Conservation (phyloP, 257 asterid genomes). For the Striga asiatica region DNA sequence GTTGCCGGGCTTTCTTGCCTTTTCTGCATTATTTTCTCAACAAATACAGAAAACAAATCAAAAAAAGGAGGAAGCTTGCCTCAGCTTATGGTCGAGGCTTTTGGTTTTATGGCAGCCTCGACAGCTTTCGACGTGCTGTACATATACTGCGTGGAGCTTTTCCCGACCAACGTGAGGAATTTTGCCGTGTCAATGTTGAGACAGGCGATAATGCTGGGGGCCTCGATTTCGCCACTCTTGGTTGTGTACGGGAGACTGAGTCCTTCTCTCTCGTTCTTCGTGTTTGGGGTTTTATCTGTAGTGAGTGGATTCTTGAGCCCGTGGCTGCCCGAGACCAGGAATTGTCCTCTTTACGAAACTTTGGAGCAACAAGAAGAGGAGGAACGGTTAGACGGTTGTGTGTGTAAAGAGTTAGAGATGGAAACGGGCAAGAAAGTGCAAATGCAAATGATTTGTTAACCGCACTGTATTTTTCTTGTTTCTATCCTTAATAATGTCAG, state of each 20-base stretch:
- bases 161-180: slow-evolving; percentile 40
- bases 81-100: slow-evolving; percentile 31
- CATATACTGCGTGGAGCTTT: slow-evolving; percentile 42
- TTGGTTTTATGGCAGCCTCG: slow-evolving; percentile 44
- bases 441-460: slow-evolving; percentile 9
- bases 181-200: slow-evolving; percentile 43
- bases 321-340: slow-evolving; percentile 47
- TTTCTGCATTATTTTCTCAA: slow-evolving; percentile 28
- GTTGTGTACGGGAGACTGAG: slow-evolving; percentile 36
- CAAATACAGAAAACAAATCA: not conserved
- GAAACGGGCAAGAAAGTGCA: slow-evolving; percentile 21
- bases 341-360: slow-evolving; percentile 36
- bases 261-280: slow-evolving; percentile 31
- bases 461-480: not conserved
- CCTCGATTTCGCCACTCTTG: slow-evolving; percentile 40
- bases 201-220: slow-evolving; percentile 41
- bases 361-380: slow-evolving; percentile 45
- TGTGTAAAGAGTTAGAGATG: slow-evolving; percentile 8
- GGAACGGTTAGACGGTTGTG: slow-evolving; percentile 13
- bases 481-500: not conserved
- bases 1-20: slow-evolving; percentile 29
- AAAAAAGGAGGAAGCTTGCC: slow-evolving; percentile 24
- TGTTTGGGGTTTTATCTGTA: slow-evolving; percentile 31
- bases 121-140: slow-evolving; percentile 43
- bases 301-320: slow-evolving; percentile 32